Evolutionary conservation across 1,139 yeast species (phyloP), one percentile per base, ranked within the genome.

Genomic region (Pneumocystis oryctolagi): DNA sequence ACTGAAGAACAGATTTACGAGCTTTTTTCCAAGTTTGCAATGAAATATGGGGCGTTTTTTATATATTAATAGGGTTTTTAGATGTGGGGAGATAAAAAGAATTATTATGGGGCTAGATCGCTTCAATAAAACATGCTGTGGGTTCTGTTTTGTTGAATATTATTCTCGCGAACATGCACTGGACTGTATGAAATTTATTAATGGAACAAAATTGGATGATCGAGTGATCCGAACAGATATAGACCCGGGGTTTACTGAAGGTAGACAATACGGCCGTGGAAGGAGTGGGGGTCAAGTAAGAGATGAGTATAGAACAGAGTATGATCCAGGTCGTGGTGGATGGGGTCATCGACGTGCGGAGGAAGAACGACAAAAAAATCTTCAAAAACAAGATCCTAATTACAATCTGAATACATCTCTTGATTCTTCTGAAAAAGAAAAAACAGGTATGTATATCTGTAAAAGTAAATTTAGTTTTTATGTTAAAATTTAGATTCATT

Each of bases 41-140:
- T 12, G 32, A 6, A n/a, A 5, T 12, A 20, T 34, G 32, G 18
- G 32, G 16, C 47, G 58, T 59, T 20, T 42, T 14, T 60, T 35
- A 57, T 18, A 35, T 30, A 20, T 35, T 34, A 16, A 35, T 42
- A 16, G 14, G 68, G 69, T 64, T 74, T 71, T 16, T 53, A 66
- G 68, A 70, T 82, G 87, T 71, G 98, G 97, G 1, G 76, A 80
- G 14, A 84, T 90, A 47, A 82, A 82, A 66, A 79, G 86, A 69
- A 87, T 89, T 59, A 83, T 90, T 65, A 90, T 92, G 97, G 98
- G 98, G 0, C 79, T 90, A 62, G 97, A 90, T 71, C 80, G 96
- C 66, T 84, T 84, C 71, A 85, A 86, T 68, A 82, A 84, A 70
- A 89, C 96, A 0, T 97, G 97, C 0, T 89, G 97, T 72, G 97